phyloP scores from a whole-genome alignment of 805 yeast genomes.

The Komagataella ulmi region DNA sequence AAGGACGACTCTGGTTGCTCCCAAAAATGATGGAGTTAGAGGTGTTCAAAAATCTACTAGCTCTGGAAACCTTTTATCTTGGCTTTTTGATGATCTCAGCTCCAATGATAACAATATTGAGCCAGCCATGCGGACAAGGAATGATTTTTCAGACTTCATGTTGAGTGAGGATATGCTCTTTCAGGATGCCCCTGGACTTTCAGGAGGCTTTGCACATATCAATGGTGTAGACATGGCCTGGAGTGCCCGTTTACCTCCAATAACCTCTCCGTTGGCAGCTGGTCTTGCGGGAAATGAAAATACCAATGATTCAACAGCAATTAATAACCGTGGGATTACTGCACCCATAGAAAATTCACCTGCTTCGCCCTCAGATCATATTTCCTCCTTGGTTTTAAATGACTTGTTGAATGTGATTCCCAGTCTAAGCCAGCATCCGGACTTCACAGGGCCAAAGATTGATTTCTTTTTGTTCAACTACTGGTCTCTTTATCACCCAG shows the following conservation, averaged over 20 bases:
- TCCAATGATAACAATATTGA: neutral
- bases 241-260: neutral
- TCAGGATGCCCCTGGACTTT: neutral
- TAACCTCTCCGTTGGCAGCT: neutral
- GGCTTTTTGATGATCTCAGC: constrained; percentile 2
- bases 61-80: constrained; percentile 1
- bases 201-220: neutral
- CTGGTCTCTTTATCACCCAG: constrained; percentile 49
- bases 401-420: constrained; percentile 15
- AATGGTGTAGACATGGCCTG: neutral
- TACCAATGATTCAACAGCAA: neutral
- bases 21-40: neutral
- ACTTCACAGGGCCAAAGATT: constrained; percentile 15
- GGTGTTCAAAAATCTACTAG: neutral
- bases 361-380: neutral
- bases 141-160: neutral
- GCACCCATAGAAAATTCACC: neutral
- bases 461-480: constrained; percentile 22
- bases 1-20: neutral
- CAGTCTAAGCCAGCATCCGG: constrained; percentile 11
- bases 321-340: neutral
- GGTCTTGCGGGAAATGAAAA: neutral
- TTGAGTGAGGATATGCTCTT: neutral
- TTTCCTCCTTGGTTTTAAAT: constrained; percentile 2
- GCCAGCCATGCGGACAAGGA: neutral